Evolutionary conservation across 768 basidiomycete species (phyloP).

Genomic region (Antrodiella citrinella): DNA sequence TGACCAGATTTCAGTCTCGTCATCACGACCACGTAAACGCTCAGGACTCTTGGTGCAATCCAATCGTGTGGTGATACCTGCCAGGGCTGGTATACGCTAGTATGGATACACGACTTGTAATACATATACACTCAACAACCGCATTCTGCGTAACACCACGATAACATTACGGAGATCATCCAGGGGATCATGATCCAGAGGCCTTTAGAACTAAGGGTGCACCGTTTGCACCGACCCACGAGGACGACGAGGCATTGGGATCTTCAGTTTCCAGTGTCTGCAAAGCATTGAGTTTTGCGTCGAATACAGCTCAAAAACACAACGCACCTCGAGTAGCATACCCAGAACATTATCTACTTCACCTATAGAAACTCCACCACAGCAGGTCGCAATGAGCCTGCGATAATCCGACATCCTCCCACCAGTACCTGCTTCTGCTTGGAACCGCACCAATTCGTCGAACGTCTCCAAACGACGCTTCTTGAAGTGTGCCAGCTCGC

Average conservation of each 20-base stretch:
- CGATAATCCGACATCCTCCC: slow-evolving; percentile 87
- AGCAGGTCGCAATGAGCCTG: slow-evolving; percentile 81
- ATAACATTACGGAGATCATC: neutral
- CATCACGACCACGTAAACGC: too few relatives aligned
- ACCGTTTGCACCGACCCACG: slow-evolving; percentile 27
- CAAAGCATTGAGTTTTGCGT: slow-evolving; percentile 3
- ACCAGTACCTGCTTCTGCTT: slow-evolving; percentile 86
- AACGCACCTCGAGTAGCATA: slow-evolving; percentile 73
- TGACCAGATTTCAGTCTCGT: too few relatives aligned
- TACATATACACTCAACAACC: slow-evolving; percentile 2
- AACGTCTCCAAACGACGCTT: slow-evolving; percentile 67
- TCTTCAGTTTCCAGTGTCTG: slow-evolving; percentile 82
- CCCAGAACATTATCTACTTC: slow-evolving; percentile 85
- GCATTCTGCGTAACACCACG: neutral
- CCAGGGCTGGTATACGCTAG: too few relatives aligned
- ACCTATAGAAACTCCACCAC: slow-evolving; percentile 75
- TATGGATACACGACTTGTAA: slow-evolving; percentile 3
- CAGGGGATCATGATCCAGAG: neutral
- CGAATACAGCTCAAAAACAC: slow-evolving; percentile 3
- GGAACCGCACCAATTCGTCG: slow-evolving; percentile 68
- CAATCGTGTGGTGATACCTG: too few relatives aligned
- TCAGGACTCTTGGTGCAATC: too few relatives aligned
- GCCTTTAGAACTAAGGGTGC: slow-evolving; percentile 1
- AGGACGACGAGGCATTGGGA: slow-evolving; percentile 46
- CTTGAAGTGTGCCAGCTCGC: slow-evolving; percentile 57